Evolutionary conservation across 208 protist species (phyloP), one percentile per base, ranked within the genome.

Genomic region (Wallacemonas sp.): DNA sequence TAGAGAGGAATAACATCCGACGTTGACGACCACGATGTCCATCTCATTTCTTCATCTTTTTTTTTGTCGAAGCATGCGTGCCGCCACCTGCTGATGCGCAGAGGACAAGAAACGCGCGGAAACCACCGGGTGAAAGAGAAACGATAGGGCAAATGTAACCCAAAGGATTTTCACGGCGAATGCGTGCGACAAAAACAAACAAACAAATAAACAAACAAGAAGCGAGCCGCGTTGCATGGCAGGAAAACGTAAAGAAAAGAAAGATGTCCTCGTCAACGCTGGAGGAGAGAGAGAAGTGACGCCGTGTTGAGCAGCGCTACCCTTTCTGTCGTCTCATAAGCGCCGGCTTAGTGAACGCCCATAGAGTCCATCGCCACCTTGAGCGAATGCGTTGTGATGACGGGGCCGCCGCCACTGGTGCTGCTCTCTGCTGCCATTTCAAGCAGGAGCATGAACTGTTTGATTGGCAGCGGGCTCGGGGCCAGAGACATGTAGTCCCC

Each of bases 381-480:
- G 72, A 92, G 76, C 22, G 76, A 79, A n/a, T 74, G 27, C 30
- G 68, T 65, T 32, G 76, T 78, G 45, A 77, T 81, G 48, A 66
- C 71, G 22, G 73, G 50, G 3, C 63, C 53, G 22, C 66, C 66
- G 36, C 61, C 73, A 10, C 63, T 42, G 27, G 34, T 46, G 8
- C 66, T 60, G 45, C 72, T 55, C 59, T 91, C 81, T 17, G 81
- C 87, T 1, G 83, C 74, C 85, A 92, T 92, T 70, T 95, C 89
- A 21, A 95, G 61, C 17, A 92, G 44, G 44, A 95, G 76, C 64
- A 95, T 66, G 0, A 92, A 66, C 72, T 92, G 85, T 70, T 92
- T 92, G 60, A 95, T 92, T 8, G 85, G 83, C 38, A 95, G 57
- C 37, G 69, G 45, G 6, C 39, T 42, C 24, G 67, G 68, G 30